Evolutionary conservation across 164 flowering plant species (phyloP).

Genomic region (Houttuynia cordata): DNA sequence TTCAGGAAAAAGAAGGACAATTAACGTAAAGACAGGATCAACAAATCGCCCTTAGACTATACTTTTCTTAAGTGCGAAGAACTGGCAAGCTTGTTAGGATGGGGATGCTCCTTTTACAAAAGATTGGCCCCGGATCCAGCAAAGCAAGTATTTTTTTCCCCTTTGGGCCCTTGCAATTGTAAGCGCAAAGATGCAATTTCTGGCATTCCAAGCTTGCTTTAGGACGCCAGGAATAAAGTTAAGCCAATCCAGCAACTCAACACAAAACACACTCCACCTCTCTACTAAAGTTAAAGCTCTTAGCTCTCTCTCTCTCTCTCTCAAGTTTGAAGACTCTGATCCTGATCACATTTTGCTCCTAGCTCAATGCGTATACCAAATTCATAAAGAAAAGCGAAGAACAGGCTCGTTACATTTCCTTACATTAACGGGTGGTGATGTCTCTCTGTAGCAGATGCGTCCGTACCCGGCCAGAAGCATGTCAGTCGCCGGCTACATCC

Average conservation of each 20-base stretch:
- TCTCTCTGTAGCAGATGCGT: neutral
- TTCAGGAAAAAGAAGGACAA: neutral
- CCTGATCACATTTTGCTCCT: neutral
- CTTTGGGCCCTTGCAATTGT: neutral
- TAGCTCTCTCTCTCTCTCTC: too few species aligned
- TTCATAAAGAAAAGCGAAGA: neutral
- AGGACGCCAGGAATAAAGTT: slow-evolving; percentile 13
- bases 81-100: slow-evolving; percentile 18
- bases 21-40: neutral
- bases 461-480: slow-evolving; percentile 7
- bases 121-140: slow-evolving; percentile 5
- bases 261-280: slow-evolving; percentile 2
- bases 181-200: slow-evolving; percentile 1
- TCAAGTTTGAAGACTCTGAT: neutral
- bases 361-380: too few species aligned
- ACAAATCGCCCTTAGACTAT: slow-evolving; percentile 32
- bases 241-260: slow-evolving; percentile 4
- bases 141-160: too few species aligned
- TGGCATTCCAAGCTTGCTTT: slow-evolving; percentile 18
- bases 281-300: neutral
- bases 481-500: slow-evolving; percentile 5
- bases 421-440: too few species aligned
- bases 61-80: slow-evolving; percentile 64
- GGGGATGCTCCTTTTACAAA: slow-evolving; percentile 4
- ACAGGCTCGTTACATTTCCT: slow-evolving; percentile 1